These are phyloP conservation scores for Alternaria sp. DNA, from an alignment of 2,329 filamentous ascomycete species.

Conservation along the genomic window DNA sequence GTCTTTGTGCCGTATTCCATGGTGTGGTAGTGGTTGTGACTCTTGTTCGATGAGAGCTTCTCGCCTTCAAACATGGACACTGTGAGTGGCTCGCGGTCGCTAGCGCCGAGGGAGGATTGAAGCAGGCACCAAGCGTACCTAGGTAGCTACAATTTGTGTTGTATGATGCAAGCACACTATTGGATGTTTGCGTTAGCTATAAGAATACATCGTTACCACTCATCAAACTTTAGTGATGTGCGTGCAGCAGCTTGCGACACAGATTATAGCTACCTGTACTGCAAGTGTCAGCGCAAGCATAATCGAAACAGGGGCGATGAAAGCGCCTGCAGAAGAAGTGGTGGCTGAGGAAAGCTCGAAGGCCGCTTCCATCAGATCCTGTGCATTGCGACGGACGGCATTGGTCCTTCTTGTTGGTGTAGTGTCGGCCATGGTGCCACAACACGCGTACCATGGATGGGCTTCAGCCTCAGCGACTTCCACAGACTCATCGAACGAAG, in stretches of 20 bases:
- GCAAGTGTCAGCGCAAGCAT: neutral
- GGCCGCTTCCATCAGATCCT: rapidly evolving
- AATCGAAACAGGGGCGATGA: neutral
- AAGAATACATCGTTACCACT: too few species aligned
- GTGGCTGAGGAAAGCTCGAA: too few species aligned
- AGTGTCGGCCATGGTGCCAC: neutral
- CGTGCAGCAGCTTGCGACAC: neutral
- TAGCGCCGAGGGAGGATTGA: neutral
- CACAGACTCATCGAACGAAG: neutral
- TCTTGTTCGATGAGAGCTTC: neutral
- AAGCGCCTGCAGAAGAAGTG: neutral
- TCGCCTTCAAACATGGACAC: neutral
- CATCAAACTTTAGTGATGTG: too few species aligned
- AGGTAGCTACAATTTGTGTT: neutral
- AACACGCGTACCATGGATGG: neutral
- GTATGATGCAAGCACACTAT: rapidly evolving
- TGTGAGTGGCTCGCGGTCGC: neutral
- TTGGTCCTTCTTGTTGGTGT: neutral
- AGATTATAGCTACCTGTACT: neutral
- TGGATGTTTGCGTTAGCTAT: neutral
- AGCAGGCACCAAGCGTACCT: neutral
- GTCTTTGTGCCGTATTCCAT: too few species aligned
- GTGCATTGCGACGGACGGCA: neutral
- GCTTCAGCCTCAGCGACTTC: neutral
- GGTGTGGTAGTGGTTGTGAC: neutral